Evolutionary conservation across 2,329 filamentous ascomycete species (phyloP).

Genomic region (Karstenula rhodostoma): DNA sequence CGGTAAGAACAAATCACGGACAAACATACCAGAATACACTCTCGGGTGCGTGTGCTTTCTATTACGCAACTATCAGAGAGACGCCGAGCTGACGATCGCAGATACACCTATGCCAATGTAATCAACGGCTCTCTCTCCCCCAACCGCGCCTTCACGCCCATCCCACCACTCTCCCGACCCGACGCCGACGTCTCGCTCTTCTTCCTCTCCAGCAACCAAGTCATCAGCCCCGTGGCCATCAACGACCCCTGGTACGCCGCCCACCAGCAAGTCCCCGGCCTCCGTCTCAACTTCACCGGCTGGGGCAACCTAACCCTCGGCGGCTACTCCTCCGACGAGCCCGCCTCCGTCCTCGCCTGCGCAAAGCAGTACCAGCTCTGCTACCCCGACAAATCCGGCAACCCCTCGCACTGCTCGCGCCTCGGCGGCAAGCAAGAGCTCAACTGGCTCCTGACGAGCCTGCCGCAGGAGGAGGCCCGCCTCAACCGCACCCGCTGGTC

Average conservation of each 20-base stretch:
- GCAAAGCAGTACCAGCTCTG: background rate
- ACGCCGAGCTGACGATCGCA: background rate
- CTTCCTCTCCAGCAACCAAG: constrained; percentile 35
- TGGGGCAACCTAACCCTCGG: background rate
- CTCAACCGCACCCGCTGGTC: background rate
- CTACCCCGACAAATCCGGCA: background rate
- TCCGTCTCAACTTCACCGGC: background rate
- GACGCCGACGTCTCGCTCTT: constrained; percentile 41
- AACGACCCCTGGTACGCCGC: constrained; percentile 36
- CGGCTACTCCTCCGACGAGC: constrained; percentile 15
- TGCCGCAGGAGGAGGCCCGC: background rate
- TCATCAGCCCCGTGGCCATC: constrained; percentile 30
- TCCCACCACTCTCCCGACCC: constrained; percentile 6
- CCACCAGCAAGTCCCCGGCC: background rate
- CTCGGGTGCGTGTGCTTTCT: background rate
- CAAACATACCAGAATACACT: background rate
- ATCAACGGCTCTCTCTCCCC: background rate
- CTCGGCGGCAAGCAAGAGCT: background rate
- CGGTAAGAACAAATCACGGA: background rate
- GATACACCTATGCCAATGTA: constrained; percentile 1
- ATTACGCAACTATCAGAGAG: no score
- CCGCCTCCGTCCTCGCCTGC: background rate
- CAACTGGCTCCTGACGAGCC: background rate
- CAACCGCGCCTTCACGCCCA: background rate
- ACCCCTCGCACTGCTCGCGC: background rate